Evolutionary conservation across 1,284 basidiomycete genomes (phyloP).

Genomic region (Cryptococcus deneoformans): DNA sequence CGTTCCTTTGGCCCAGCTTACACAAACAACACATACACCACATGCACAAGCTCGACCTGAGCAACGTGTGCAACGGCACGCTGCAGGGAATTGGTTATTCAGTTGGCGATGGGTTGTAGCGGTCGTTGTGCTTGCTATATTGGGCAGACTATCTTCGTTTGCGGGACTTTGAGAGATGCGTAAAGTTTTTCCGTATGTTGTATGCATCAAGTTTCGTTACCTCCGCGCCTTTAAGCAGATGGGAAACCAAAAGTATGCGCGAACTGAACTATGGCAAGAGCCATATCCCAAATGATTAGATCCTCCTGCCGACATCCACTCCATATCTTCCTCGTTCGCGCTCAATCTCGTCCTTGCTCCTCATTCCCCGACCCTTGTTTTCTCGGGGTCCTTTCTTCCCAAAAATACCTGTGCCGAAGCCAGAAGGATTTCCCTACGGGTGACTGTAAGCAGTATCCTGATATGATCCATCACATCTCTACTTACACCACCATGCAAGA

Average conservation of each 20-base stretch:
- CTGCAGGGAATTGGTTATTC: constrained; percentile 25
- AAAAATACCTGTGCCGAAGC: constrained; percentile 38
- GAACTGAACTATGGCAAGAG: background rate
- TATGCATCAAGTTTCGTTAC: background rate
- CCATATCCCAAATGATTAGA: constrained; percentile 13
- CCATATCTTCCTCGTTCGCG: constrained; percentile 46
- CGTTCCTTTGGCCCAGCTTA: background rate
- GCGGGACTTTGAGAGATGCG: constrained; percentile 14
- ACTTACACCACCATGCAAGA: constrained; percentile 47
- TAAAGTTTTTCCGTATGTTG: background rate
- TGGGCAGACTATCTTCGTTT: constrained; percentile 36
- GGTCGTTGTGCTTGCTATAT: constrained; percentile 37
- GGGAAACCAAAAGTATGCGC: background rate
- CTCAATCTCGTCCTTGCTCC: constrained; percentile 46
- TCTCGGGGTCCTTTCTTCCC: constrained; percentile 28
- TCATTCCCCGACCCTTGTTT: constrained; percentile 49
- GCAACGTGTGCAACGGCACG: constrained; percentile 3
- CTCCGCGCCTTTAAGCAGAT: background rate
- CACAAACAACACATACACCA: constrained; percentile 4
- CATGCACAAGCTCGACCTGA: constrained; percentile 1
- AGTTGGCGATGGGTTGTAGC: constrained; percentile 43
- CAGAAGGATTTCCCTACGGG: constrained; percentile 25
- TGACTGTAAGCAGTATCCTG: too few relatives aligned
- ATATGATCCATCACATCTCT: too few relatives aligned
- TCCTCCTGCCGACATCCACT: constrained; percentile 40